Base-by-base conservation (phyloP, 2,329 filamentous ascomycete species). In the Madurella mycetomatis region DNA sequence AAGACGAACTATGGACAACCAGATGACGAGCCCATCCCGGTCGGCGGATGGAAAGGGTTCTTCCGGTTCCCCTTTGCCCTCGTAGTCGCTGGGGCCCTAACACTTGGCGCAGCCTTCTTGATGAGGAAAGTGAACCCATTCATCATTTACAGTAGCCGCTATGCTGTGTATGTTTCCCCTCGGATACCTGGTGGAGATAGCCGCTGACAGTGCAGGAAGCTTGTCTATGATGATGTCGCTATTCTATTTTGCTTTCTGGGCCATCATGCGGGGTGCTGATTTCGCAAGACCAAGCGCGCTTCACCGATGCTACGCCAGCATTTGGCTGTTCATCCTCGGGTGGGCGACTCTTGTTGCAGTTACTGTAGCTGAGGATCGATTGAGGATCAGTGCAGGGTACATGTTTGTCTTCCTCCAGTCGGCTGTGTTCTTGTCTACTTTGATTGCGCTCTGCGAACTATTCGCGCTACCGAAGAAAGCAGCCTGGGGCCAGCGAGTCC, bases 111-210 rank as follows among this genome's bases (percentile, higher is more conserved):
- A 16, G 87, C 88, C 1, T 88, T 88, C 62, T 71, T 97, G 49
- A 65, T 95, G 41, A 82, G 82, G 39, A 95, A 94, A 69, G 74
- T 92, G 66, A 97, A 97, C 66, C 91, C 92, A 1, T 81, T 90
- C 64, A 90, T 97, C 63, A 76, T 94, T n/a, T 94, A 96, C 73
- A 92, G 90, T 71, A 95, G 88, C 64, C 80, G 85, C 46, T 97
- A 94, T 68, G 79, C 88, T 5, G 87, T 96, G 65, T 80, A 66
- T 69, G 77, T 72, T 9, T 0, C 8, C 8, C 39, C 25, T 31
- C 40, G 76, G 71, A 9, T 1, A 12, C 40, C 25, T 17, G 30
- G 8, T 5, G 1, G 4, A 32, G 40, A 11, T 9, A n/a, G 5
- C 0, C 25, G 43, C 62, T 67, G 48, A 65, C 60, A 18, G 9